phyloP scores from a whole-genome alignment of 345 rosid genomes.

The Iberis pinnata region DNA sequence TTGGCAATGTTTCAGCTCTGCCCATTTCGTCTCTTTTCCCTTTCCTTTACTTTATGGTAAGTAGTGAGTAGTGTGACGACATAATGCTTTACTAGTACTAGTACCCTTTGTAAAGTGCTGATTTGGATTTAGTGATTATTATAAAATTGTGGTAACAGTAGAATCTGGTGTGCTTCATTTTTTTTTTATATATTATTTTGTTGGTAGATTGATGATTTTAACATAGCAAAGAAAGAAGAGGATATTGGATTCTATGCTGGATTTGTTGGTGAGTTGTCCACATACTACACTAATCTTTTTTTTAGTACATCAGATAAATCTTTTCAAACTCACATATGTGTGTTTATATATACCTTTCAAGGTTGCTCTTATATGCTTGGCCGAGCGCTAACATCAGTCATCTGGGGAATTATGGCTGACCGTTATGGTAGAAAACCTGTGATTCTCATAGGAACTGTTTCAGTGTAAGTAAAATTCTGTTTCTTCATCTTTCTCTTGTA shows the following conservation, averaged over 20 bases:
- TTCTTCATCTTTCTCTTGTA: background rate
- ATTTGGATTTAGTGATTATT: background rate
- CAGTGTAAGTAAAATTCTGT: conserved; percentile 70
- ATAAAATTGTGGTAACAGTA: too few relatives aligned
- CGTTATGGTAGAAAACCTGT: conserved; percentile 92
- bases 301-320: background rate
- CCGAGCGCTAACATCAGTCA: conserved; percentile 74
- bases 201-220: conserved; percentile 63
- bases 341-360: conserved; percentile 23
- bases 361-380: conserved; percentile 90
- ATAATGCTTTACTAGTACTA: too few relatives aligned
- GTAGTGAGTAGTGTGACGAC: too few relatives aligned
- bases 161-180: too few relatives aligned
- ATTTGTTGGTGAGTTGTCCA: conserved; percentile 56
- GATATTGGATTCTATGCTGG: conserved; percentile 91
- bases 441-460: conserved; percentile 51
- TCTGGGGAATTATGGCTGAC: conserved; percentile 85
- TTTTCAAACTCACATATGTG: conserved; percentile 8
- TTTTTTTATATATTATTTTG: background rate
- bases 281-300: too few relatives aligned
- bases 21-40: conserved; percentile 88
- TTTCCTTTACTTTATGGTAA: conserved; percentile 86
- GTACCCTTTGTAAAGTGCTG: conserved; percentile 3
- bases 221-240: conserved; percentile 67
- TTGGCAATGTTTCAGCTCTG: conserved; percentile 49